These are phyloP conservation scores for Aspergillus felis DNA, from an alignment of 2,329 filamentous ascomycete species.

Conservation along the genomic window DNA sequence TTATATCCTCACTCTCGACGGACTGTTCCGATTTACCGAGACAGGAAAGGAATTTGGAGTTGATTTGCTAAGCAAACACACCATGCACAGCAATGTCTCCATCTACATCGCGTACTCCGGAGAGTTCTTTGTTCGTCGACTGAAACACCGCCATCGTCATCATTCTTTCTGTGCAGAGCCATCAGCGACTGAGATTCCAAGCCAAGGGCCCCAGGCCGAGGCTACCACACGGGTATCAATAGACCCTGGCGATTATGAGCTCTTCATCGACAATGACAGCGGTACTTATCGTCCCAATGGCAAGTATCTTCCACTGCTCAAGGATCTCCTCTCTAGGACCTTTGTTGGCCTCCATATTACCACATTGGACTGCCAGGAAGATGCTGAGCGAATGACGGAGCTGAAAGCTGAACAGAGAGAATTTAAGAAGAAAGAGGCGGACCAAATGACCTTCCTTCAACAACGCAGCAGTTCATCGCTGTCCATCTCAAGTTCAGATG, in stretches of 20 bases:
- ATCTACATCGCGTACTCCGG: slow-evolving; percentile 89
- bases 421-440: slow-evolving; percentile 63
- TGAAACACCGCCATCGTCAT: slow-evolving; percentile 47
- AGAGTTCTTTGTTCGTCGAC: slow-evolving; percentile 82
- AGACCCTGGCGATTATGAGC: slow-evolving; percentile 66
- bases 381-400: slow-evolving; percentile 66
- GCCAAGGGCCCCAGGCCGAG: slow-evolving; percentile 35
- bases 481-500: slow-evolving; percentile 55
- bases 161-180: slow-evolving; percentile 24
- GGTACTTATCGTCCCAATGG: slow-evolving; percentile 90
- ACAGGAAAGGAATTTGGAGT: slow-evolving; percentile 95
- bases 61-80: slow-evolving; percentile 89
- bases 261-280: slow-evolving; percentile 92
- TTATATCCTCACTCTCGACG: slow-evolving; percentile 85
- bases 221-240: slow-evolving; percentile 42
- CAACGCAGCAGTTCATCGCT: slow-evolving; percentile 42
- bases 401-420: slow-evolving; percentile 75
- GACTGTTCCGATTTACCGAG: slow-evolving; percentile 84
- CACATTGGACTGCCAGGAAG: slow-evolving; percentile 67
- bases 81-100: slow-evolving; percentile 91
- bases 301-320: slow-evolving; percentile 66
- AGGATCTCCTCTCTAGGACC: slow-evolving; percentile 65
- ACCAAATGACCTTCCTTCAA: slow-evolving; percentile 53
- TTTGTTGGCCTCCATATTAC: slow-evolving; percentile 73
- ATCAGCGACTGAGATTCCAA: slow-evolving; percentile 33